Evolutionary conservation across 805 yeast species (phyloP).

Genomic region (Metschnikowia lunata): DNA sequence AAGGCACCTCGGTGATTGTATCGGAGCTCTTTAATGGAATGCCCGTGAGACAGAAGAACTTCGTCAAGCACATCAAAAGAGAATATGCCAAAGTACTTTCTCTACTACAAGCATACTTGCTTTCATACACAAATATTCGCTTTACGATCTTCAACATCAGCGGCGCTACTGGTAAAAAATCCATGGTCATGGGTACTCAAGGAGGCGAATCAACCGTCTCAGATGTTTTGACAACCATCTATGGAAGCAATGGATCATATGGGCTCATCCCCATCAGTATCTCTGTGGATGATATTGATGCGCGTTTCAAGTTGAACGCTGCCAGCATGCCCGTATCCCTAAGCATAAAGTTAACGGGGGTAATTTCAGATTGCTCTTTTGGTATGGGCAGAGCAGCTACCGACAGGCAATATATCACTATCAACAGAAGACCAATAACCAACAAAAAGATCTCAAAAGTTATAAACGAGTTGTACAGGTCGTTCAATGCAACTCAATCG

Average conservation of each 20-base stretch:
- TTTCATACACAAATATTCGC: conserved; percentile 55
- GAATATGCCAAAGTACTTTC: conserved; percentile 69
- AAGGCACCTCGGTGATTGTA: conserved; percentile 67
- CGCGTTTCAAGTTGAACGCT: conserved; percentile 19
- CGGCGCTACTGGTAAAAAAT: conserved; percentile 39
- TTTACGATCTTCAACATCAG: conserved; percentile 56
- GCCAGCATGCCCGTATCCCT: conserved; percentile 9
- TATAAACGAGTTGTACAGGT: conserved; percentile 69
- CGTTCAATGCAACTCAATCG: conserved; percentile 64
- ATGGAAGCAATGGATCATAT: conserved; percentile 61
- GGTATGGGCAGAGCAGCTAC: conserved; percentile 62
- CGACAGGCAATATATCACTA: conserved; percentile 71
- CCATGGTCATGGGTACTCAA: conserved; percentile 53
- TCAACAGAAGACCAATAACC: conserved; percentile 73
- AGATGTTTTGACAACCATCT: conserved; percentile 62
- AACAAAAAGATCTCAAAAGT: conserved; percentile 52
- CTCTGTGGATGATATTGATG: conserved; percentile 27
- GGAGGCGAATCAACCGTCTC: conserved; percentile 40
- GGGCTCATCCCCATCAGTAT: conserved; percentile 53
- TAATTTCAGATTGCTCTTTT: conserved; percentile 69
- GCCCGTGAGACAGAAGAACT: conserved; percentile 80
- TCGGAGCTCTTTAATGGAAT: conserved; percentile 57
- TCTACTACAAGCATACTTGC: conserved; percentile 61
- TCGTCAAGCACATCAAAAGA: conserved; percentile 59
- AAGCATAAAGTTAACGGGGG: conserved; percentile 41